phyloP scores from a whole-genome alignment of 176 grass and related monocot species.

The Oryza nivara region DNA sequence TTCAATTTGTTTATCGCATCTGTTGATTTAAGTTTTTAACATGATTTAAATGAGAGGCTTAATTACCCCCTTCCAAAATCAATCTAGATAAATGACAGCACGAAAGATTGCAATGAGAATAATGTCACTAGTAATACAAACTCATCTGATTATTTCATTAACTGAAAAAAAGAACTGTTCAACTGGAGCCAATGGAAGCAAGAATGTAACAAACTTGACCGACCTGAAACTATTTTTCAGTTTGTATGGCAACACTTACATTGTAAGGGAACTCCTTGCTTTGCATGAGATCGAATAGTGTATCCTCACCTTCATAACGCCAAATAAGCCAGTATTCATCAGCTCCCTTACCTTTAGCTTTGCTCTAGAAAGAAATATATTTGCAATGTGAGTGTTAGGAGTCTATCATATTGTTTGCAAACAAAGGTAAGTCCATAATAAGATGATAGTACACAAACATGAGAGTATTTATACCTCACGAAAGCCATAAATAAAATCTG shows the following conservation, averaged over 20 bases:
- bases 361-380: constrained; percentile 54
- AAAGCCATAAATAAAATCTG: constrained; percentile 94
- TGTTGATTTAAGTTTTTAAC: background rate
- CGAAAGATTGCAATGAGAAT: background rate
- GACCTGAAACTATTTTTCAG: background rate
- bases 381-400: background rate
- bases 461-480: constrained; percentile 65
- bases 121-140: background rate
- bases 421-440: background rate
- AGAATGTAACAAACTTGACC: background rate
- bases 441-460: background rate
- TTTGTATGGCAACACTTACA: constrained; percentile 57
- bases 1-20: background rate
- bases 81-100: background rate
- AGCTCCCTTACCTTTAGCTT: constrained; percentile 78
- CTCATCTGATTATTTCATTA: background rate
- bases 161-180: constrained; percentile 1
- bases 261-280: constrained; percentile 99
- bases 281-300: constrained; percentile 81
- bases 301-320: constrained; percentile 88
- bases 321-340: constrained; percentile 94
- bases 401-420: background rate
- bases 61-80: background rate
- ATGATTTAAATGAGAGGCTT: background rate
- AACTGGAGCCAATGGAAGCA: background rate